phyloP scores from a whole-genome alignment of 2,329 filamentous ascomycete genomes.

The Metarhizium robertsii region DNA sequence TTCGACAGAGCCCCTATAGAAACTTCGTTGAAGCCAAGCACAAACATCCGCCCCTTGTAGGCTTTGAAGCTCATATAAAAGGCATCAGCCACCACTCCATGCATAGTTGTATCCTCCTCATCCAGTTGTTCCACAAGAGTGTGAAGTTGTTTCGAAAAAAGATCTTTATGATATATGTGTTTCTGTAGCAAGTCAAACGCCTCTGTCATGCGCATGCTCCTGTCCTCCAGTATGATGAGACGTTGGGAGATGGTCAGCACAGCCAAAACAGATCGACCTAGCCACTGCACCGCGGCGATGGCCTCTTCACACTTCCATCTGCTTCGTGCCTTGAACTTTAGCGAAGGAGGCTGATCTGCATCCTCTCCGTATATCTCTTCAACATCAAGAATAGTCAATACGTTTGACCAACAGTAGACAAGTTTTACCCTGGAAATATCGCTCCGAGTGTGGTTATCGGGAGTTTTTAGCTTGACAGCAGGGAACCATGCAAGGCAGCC shows the following conservation, averaged over 20 bases:
- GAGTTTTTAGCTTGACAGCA: slow-evolving; percentile 79
- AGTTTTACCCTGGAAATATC: slow-evolving; percentile 75
- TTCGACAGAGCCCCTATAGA: slow-evolving; percentile 89
- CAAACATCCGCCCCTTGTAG: slow-evolving; percentile 88
- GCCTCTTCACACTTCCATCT: slow-evolving; percentile 91
- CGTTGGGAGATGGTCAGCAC: slow-evolving; percentile 92
- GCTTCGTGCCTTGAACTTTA: slow-evolving; percentile 74
- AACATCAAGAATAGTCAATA: slow-evolving; percentile 88
- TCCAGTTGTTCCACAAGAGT: slow-evolving; percentile 79
- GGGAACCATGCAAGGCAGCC: slow-evolving; percentile 97
- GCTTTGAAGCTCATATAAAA: slow-evolving; percentile 97
- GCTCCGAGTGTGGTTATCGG: slow-evolving; percentile 56
- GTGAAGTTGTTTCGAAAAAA: slow-evolving; percentile 83
- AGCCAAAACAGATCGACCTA: slow-evolving; percentile 84
- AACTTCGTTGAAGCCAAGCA: slow-evolving; percentile 88
- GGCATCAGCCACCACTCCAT: slow-evolving; percentile 91
- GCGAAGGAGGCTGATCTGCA: slow-evolving; percentile 65
- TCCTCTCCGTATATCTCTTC: slow-evolving; percentile 61
- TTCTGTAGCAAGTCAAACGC: slow-evolving; percentile 87
- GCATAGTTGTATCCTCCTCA: slow-evolving; percentile 80
- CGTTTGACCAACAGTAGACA: slow-evolving; percentile 97
- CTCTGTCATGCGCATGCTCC: slow-evolving; percentile 81
- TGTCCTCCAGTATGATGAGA: slow-evolving; percentile 85
- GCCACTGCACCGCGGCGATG: slow-evolving; percentile 93
- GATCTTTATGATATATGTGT: slow-evolving; percentile 82